Evolutionary conservation across 176 grass and related monocot species (phyloP).

Genomic region (Bromus sterilis): DNA sequence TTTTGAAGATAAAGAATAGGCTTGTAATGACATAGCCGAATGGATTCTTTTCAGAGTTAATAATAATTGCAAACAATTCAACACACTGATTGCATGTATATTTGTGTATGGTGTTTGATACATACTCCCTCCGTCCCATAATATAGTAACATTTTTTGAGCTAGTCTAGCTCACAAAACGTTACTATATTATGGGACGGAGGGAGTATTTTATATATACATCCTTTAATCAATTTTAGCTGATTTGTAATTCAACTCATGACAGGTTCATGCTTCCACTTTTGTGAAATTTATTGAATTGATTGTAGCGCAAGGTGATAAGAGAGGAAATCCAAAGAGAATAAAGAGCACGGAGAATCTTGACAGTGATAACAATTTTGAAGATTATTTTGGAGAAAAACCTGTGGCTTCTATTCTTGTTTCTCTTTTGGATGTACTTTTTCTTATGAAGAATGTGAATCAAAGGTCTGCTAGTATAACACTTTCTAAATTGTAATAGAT

Average conservation of each 20-base stretch:
- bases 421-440: conserved; percentile 82
- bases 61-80: background rate
- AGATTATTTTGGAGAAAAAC: conserved; percentile 54
- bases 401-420: conserved; percentile 40
- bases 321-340: conserved; percentile 45
- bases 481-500: background rate
- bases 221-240: background rate
- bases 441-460: conserved; percentile 67
- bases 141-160: no score
- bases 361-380: conserved; percentile 25
- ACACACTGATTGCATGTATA: background rate
- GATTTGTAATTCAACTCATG: conserved; percentile 19
- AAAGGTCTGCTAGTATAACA: conserved; percentile 46
- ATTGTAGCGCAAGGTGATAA: conserved; percentile 39
- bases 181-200: no score
- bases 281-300: conserved; percentile 50
- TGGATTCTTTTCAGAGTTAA: background rate
- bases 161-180: no score
- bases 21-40: background rate
- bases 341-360: conserved; percentile 40
- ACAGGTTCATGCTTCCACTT: conserved; percentile 66
- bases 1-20: background rate
- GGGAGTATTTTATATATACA: no score
- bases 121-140: no score
- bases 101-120: background rate